phyloP scores from a whole-genome alignment of 345 rosid species.

The Hibiscus syriacus region DNA sequence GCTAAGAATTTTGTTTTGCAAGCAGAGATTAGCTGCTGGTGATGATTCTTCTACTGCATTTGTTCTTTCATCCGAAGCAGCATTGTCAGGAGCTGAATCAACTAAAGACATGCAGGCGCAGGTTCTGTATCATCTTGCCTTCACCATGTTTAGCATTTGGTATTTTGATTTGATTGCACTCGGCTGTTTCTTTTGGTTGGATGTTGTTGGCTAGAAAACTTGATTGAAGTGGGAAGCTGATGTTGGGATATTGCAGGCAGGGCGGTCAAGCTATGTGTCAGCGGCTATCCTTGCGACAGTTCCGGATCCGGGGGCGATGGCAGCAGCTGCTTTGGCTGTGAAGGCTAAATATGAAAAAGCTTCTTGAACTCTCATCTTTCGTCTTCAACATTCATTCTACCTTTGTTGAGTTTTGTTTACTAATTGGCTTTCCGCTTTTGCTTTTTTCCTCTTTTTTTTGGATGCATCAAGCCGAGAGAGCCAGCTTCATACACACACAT shows the following conservation, averaged over 20 bases:
- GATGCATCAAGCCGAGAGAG: constrained; percentile 45
- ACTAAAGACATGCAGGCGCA: constrained; percentile 85
- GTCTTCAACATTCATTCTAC: neutral
- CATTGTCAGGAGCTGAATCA: constrained; percentile 80
- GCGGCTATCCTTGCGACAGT: constrained; percentile 58
- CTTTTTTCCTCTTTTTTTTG: constrained; percentile 15
- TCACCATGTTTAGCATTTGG: neutral
- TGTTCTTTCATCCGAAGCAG: constrained; percentile 68
- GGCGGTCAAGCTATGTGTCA: too few species aligned
- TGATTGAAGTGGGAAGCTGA: too few species aligned
- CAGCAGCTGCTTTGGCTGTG: constrained; percentile 90
- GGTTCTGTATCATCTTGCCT: constrained; percentile 29
- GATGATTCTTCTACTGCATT: constrained; percentile 62
- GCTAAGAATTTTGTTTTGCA: constrained; percentile 10
- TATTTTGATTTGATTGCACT: neutral
- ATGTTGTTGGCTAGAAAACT: constrained; percentile 34
- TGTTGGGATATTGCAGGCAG: too few species aligned
- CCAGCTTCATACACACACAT: constrained; percentile 17
- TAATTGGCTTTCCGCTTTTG: constrained; percentile 44
- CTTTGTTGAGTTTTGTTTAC: constrained; percentile 7
- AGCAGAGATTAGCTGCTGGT: constrained; percentile 70
- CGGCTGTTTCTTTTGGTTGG: neutral
- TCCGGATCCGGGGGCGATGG: constrained; percentile 98
- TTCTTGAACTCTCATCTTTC: constrained; percentile 13
- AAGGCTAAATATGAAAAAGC: constrained; percentile 32